Evolutionary conservation across 2,329 filamentous ascomycete genomes (phyloP).

Genomic region (Trichoderma sp.): DNA sequence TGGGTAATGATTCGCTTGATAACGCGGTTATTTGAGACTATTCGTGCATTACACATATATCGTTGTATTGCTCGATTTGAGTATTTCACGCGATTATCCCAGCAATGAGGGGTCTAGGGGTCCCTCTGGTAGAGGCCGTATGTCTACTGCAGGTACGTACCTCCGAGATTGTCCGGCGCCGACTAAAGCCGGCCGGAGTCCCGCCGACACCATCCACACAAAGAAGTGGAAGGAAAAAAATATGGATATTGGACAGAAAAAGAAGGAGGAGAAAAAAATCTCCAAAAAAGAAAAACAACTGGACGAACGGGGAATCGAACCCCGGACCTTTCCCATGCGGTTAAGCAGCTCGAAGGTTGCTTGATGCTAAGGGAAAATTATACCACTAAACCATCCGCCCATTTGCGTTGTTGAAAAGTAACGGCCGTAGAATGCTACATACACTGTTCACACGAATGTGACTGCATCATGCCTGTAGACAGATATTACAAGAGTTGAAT

Average conservation of each 20-base stretch:
- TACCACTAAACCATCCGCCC: conserved; percentile 21
- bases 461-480: neutral
- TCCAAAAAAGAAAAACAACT: neutral
- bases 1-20: neutral
- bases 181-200: neutral
- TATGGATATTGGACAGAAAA: neutral
- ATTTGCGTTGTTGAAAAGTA: neutral
- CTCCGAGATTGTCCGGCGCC: neutral
- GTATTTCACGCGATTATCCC: neutral
- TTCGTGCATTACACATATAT: neutral
- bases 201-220: neutral
- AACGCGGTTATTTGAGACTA: neutral
- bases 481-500: neutral
- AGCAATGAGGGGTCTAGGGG: neutral
- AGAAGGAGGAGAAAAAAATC: neutral
- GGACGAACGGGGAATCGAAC: conserved; percentile 23
- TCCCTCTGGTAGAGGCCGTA: too few species aligned
- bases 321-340: conserved; percentile 21
- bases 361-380: conserved; percentile 20
- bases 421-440: neutral
- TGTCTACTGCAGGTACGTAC: neutral
- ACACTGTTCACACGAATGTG: neutral
- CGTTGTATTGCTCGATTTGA: neutral
- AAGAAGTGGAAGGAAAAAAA: neutral
- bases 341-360: neutral